These are phyloP conservation scores for Pseudogymnoascus sp. DNA, from an alignment of 2,329 filamentous ascomycete genomes.

Conservation along the genomic window DNA sequence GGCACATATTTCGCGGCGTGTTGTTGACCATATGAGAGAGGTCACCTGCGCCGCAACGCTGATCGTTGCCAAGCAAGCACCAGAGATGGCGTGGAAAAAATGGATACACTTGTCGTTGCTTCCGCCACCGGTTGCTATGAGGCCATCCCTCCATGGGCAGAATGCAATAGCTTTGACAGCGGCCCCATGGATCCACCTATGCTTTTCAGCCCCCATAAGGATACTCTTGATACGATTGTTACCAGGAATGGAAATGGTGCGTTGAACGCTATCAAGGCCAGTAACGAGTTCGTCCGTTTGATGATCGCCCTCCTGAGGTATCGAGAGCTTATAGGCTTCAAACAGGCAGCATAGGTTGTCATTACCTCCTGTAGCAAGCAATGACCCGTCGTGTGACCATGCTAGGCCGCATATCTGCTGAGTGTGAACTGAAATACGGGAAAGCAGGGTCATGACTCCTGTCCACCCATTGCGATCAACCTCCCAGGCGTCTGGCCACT, in stretches of 20 bases:
- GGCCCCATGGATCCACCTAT: slow-evolving; percentile 70
- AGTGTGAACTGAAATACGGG: slow-evolving; percentile 66
- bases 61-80: slow-evolving; percentile 78
- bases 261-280: slow-evolving; percentile 24
- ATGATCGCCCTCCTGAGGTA: not conserved
- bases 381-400: slow-evolving; percentile 68
- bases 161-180: slow-evolving; percentile 97
- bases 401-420: slow-evolving; percentile 92
- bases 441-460: slow-evolving; percentile 68
- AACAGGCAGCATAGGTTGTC: slow-evolving; percentile 86
- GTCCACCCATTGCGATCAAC: slow-evolving; percentile 59
- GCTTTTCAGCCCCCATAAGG: slow-evolving; percentile 49
- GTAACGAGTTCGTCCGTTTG: slow-evolving; percentile 18
- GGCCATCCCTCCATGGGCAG: slow-evolving; percentile 81
- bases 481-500: slow-evolving; percentile 66
- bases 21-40: slow-evolving; percentile 80
- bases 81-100: slow-evolving; percentile 83
- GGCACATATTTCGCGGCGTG: slow-evolving; percentile 76
- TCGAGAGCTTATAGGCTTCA: slow-evolving; percentile 34
- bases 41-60: slow-evolving; percentile 91
- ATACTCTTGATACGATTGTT: slow-evolving; percentile 38
- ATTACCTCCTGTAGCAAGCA: slow-evolving; percentile 84
- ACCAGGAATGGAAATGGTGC: slow-evolving; percentile 22
- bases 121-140: slow-evolving; percentile 85
- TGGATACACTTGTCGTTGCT: slow-evolving; percentile 93